A percentile compares a stretch with the other conserved stretches of the same genome.
Evolutionary conservation across 2,329 filamentous ascomycete species (phyloP).

Genomic region (Colletotrichum simmondsii): DNA sequence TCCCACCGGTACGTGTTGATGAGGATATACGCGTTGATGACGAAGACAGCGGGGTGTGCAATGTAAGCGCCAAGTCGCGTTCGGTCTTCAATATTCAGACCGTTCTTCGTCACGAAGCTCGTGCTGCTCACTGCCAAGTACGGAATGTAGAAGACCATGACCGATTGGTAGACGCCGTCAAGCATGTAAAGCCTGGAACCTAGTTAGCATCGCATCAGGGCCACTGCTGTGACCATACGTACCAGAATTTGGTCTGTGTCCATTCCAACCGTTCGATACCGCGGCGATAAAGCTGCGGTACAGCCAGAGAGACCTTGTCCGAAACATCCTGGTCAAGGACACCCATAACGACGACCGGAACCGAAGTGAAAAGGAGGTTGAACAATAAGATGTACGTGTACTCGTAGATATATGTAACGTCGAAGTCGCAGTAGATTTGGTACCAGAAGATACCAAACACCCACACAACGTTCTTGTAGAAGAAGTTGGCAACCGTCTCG

Average conservation of each 20-base stretch:
- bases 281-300: slow-evolving; percentile 93
- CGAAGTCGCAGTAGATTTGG: slow-evolving; percentile 94
- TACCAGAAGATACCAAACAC: slow-evolving; percentile 98
- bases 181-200: slow-evolving; percentile 84
- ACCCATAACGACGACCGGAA: slow-evolving; percentile 95
- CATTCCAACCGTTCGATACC: slow-evolving; percentile 97
- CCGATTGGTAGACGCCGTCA: slow-evolving; percentile 94
- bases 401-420: slow-evolving; percentile 96
- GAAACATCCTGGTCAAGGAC: slow-evolving; percentile 97
- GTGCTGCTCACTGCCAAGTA: slow-evolving; percentile 81
- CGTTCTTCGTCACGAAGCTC: slow-evolving; percentile 76
- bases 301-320: slow-evolving; percentile 91
- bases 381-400: slow-evolving; percentile 98
- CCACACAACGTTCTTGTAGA: slow-evolving; percentile 99
- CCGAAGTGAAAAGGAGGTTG: slow-evolving; percentile 95
- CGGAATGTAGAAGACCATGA: slow-evolving; percentile 92
- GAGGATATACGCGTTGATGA: slow-evolving; percentile 93
- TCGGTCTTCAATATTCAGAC: slow-evolving; percentile 81
- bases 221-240: slow-evolving; percentile 47
- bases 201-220: slow-evolving; percentile 40
- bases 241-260: slow-evolving; percentile 98
- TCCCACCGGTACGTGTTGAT: slow-evolving; percentile 99
- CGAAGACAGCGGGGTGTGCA: slow-evolving; percentile 83
- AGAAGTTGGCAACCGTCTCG: slow-evolving; percentile 97
- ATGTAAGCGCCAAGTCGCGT: slow-evolving; percentile 89